Percentiles rank a stretch among this genome's conserved stretches.
phyloP scores from a whole-genome alignment of 805 yeast genomes.

The Lipomyces spencermartinsiae region DNA sequence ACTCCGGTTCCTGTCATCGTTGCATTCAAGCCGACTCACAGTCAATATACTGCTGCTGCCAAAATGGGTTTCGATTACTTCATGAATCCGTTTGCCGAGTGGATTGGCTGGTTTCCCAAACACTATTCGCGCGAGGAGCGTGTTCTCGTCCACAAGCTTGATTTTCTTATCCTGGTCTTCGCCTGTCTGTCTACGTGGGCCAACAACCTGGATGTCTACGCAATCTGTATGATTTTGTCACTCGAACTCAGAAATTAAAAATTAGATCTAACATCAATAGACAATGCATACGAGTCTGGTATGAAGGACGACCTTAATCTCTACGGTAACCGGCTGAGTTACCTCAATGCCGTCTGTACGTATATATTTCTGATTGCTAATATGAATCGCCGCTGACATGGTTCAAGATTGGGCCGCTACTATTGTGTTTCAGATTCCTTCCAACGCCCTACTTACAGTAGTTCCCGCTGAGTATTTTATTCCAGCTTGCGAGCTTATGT shows the following conservation, averaged over 20 bases:
- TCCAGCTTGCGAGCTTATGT: slow-evolving; percentile 64
- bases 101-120: slow-evolving; percentile 26
- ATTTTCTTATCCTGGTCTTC: slow-evolving; percentile 19
- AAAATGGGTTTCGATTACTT: slow-evolving; percentile 20
- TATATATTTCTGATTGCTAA: slow-evolving; percentile 25
- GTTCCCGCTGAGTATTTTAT: slow-evolving; percentile 50
- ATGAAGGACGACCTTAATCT: slow-evolving; percentile 61
- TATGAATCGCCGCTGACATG: not conserved
- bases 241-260: not conserved
- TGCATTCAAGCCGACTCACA: not conserved
- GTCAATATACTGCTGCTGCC: not conserved
- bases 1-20: not conserved
- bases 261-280: not conserved
- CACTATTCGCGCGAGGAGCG: slow-evolving; percentile 26
- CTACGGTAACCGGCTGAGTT: slow-evolving; percentile 54
- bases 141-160: slow-evolving; percentile 26
- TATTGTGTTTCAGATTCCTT: slow-evolving; percentile 46
- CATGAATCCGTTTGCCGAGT: slow-evolving; percentile 25
- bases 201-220: slow-evolving; percentile 23
- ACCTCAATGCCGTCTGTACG: slow-evolving; percentile 35
- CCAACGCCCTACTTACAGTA: slow-evolving; percentile 44
- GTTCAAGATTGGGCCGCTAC: slow-evolving; percentile 33
- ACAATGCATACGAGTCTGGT: slow-evolving; percentile 70
- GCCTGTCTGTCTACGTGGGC: slow-evolving; percentile 26
- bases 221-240: slow-evolving; percentile 51